Evolutionary conservation across 176 grass and related monocot genomes (phyloP), one percentile per base, ranked within the genome.

Genomic region (Elaeis guineensis): DNA sequence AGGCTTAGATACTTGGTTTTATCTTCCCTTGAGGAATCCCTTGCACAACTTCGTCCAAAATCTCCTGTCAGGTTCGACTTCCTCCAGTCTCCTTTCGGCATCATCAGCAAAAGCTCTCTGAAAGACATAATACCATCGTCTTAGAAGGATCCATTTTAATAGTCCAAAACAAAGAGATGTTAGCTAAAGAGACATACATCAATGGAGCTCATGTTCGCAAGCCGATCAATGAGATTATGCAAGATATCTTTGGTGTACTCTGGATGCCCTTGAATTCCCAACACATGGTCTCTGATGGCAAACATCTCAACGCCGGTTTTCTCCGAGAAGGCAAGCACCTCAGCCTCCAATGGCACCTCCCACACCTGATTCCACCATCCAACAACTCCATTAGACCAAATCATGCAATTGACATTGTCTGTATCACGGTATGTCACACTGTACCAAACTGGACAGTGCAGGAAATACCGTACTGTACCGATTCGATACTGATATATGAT

Each of bases 241-340:
- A 91, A 83, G 49, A 91, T 91, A 39, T 80, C 83, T 25, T 49
- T 60, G 49, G 32, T 63, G 69, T 91, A 91, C 70, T 87, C 83
- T 2, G 88, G 88, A 51, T 91, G 88, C 1, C 88, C 88, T 78
- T 91, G 88, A 58, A 81, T 67, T 51, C 89, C 89, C 35, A 94
- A 26, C 8, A 75, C 70, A 30, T 74, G 69, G 25, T 82, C 71
- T 14, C 84, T 80, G 3, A 73, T 70, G 4, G 60, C 58, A 76
- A 88, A 88, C 84, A 60, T 72, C 81, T 94, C 84, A 14, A 94
- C 70, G 4, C 68, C 30, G 50, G 84, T 94, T 57, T 79, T 83
- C 44, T 82, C 70, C 17, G 84, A 88, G 50, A 66, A 83, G 25
- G 77, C 89, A n/a, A 94, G 54, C 74, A 88, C 80, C 64, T 63